These are phyloP conservation scores for Acorus gramineus DNA, from an alignment of 106 monocot species.

Conservation along the genomic window DNA sequence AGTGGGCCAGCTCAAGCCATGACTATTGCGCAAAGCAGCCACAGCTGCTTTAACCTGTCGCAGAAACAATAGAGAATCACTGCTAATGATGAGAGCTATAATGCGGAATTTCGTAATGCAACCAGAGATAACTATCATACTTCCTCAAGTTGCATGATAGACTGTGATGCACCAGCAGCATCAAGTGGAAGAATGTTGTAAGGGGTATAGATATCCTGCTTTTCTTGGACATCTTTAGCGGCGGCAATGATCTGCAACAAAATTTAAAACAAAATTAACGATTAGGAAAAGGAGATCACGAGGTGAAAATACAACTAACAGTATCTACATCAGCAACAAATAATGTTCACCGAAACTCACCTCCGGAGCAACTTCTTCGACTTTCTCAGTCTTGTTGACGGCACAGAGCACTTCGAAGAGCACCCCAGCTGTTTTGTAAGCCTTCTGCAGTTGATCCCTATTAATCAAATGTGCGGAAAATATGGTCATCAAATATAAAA, in stretches of 20 bases:
- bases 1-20: constrained; percentile 74
- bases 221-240: constrained; percentile 93
- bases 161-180: constrained; percentile 93
- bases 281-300: not conserved
- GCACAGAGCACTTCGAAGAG: constrained; percentile 99
- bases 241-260: constrained; percentile 69
- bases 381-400: constrained; percentile 94
- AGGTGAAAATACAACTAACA: not conserved
- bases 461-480: not conserved
- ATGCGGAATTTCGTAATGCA: not conserved
- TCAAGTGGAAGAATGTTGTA: constrained; percentile 97
- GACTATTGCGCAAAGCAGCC: constrained; percentile 58
- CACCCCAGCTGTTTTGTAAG: constrained; percentile 93
- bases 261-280: not conserved
- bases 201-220: constrained; percentile 83
- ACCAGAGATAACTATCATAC: constrained; percentile 15
- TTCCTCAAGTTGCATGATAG: constrained; percentile 99
- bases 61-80: not conserved
- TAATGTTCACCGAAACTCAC: constrained; percentile 18
- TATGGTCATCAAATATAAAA: not conserved
- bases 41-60: constrained; percentile 88
- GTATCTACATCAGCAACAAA: not conserved
- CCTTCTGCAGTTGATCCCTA: constrained; percentile 93
- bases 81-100: not conserved
- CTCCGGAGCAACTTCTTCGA: constrained; percentile 97